phyloP scores from a whole-genome alignment of 108 stramenopile genomes.

The Cylindrotheca closterium region DNA sequence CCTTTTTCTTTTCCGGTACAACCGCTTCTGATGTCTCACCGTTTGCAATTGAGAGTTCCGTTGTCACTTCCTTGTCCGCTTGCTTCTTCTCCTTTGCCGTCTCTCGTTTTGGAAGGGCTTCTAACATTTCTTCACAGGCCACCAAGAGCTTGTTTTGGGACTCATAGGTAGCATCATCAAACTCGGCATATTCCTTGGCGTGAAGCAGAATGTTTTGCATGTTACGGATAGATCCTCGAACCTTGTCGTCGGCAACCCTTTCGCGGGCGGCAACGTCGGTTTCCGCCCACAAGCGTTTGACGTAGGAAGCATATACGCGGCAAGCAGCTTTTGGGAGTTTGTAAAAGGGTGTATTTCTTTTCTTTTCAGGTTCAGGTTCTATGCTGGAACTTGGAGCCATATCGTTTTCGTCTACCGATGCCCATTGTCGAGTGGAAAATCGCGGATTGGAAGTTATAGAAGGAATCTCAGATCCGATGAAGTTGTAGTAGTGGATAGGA shows the following conservation, averaged over 20 bases:
- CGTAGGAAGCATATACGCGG: slow-evolving; percentile 31
- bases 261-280: slow-evolving; percentile 40
- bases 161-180: slow-evolving; percentile 1
- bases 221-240: slow-evolving; percentile 29
- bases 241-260: slow-evolving; percentile 47
- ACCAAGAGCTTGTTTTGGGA: slow-evolving; percentile 16
- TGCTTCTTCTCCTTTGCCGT: slow-evolving; percentile 4
- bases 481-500: no score
- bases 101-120: slow-evolving; percentile 5
- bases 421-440: no score
- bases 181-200: slow-evolving; percentile 26
- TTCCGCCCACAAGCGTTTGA: slow-evolving; percentile 53
- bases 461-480: no score
- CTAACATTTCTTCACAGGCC: slow-evolving; percentile 36
- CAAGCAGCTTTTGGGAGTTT: slow-evolving; percentile 21
- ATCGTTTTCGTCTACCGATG: no score
- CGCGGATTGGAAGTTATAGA: no score
- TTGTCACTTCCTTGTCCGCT: not conserved
- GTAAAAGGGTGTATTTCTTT: slow-evolving; percentile 5
- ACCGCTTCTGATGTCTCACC: not conserved
- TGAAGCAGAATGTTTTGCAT: slow-evolving; percentile 37
- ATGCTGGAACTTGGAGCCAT: no score
- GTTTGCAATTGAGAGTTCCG: not conserved
- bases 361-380: no score
- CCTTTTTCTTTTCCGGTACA: slow-evolving; percentile 23